These are phyloP conservation scores for Stagonosporopsis chrysanthemi DNA, from an alignment of 2,329 filamentous ascomycete species.

Conservation along the genomic window DNA sequence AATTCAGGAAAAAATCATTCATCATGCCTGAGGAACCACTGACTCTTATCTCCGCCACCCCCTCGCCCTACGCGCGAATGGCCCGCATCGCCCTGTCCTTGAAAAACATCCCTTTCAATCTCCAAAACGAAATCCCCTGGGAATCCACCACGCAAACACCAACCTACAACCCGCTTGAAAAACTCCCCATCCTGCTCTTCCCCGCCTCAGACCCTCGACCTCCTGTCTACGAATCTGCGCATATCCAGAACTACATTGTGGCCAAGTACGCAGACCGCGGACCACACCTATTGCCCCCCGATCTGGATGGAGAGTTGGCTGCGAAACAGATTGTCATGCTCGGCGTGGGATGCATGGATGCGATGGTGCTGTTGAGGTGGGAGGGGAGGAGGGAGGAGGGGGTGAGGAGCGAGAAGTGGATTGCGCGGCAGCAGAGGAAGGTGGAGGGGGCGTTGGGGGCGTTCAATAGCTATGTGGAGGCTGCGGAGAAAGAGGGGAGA, in stretches of 20 bases:
- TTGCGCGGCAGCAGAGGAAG: slow-evolving; percentile 24
- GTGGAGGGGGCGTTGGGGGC: slow-evolving; percentile 23
- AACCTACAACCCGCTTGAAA: slow-evolving; percentile 52
- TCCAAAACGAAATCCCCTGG: slow-evolving; percentile 55
- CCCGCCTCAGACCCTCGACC: slow-evolving; percentile 13
- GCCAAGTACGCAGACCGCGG: slow-evolving; percentile 21
- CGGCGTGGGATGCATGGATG: slow-evolving; percentile 26
- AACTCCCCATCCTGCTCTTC: slow-evolving; percentile 50
- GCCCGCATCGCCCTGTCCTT: slow-evolving; percentile 51
- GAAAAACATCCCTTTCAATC: slow-evolving; percentile 51
- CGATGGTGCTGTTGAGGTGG: slow-evolving; percentile 23
- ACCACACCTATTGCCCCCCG: slow-evolving; percentile 19
- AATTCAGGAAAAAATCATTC: not conserved
- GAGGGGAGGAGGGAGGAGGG: slow-evolving; percentile 19
- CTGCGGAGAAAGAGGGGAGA: slow-evolving; percentile 14
- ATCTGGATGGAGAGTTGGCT: slow-evolving; percentile 18
- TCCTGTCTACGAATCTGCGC: slow-evolving; percentile 28
- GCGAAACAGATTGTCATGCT: slow-evolving; percentile 26
- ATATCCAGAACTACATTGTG: slow-evolving; percentile 29
- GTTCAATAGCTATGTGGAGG: slow-evolving; percentile 17
- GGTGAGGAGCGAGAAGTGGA: slow-evolving; percentile 19
- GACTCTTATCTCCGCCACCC: slow-evolving; percentile 42
- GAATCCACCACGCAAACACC: slow-evolving; percentile 50
- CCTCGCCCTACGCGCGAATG: slow-evolving; percentile 53
- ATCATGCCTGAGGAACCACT: slow-evolving; percentile 14